phyloP scores from a whole-genome alignment of 495 filamentous ascomycete genomes.

The Penicillium antarcticum region DNA sequence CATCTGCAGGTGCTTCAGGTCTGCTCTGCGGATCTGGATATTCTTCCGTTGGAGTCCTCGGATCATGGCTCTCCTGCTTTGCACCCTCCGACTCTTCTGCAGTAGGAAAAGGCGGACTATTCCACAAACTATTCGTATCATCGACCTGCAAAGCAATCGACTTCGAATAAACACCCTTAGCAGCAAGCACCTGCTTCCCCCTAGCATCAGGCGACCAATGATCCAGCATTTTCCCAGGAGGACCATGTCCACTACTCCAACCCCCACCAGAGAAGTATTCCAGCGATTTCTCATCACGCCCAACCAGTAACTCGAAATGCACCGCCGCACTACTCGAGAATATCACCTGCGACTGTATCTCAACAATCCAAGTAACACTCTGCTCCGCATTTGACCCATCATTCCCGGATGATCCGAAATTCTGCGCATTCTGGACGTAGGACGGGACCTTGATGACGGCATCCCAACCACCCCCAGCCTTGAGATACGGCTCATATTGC shows the following conservation, averaged over 20 bases:
- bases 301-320: slow-evolving; percentile 84
- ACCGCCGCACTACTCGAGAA: slow-evolving; percentile 87
- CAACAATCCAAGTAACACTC: slow-evolving; percentile 82
- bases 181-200: slow-evolving; percentile 46
- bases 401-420: slow-evolving; percentile 15
- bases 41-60: not conserved
- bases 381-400: slow-evolving; percentile 26
- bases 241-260: slow-evolving; percentile 41
- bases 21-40: not conserved
- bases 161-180: slow-evolving; percentile 74
- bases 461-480: slow-evolving; percentile 84
- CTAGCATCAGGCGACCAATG: slow-evolving; percentile 52
- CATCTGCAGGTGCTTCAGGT: not conserved
- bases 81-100: slow-evolving; percentile 42
- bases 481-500: slow-evolving; percentile 93
- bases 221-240: slow-evolving; percentile 70
- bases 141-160: slow-evolving; percentile 76
- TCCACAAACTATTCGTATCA: slow-evolving; percentile 87
- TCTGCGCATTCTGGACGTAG: slow-evolving; percentile 30
- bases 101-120: slow-evolving; percentile 74
- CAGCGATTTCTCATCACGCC: slow-evolving; percentile 78
- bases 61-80: slow-evolving; percentile 14
- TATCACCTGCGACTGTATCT: slow-evolving; percentile 86
- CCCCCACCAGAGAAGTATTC: slow-evolving; percentile 55
- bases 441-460: slow-evolving; percentile 74